Evolutionary conservation across 2,329 filamentous ascomycete genomes (phyloP).

Genomic region (Stemphylium vesicarium): DNA sequence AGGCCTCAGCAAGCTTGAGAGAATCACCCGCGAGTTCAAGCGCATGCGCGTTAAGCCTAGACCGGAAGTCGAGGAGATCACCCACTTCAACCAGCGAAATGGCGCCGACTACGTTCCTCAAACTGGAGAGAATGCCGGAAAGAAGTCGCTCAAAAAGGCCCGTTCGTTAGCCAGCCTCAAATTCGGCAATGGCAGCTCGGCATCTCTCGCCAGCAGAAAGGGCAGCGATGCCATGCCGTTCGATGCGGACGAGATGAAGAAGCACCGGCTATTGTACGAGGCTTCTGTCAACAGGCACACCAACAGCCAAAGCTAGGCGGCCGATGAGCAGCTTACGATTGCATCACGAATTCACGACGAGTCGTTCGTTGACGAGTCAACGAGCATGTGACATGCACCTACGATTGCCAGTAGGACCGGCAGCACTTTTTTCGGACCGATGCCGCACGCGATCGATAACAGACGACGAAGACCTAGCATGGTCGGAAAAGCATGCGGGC

Average conservation of each 20-base stretch:
- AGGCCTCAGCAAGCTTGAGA: conserved; percentile 61
- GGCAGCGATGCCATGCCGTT: conserved; percentile 44
- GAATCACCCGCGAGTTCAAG: conserved; percentile 64
- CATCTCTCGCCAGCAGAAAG: conserved; percentile 42
- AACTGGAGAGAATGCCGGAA: conserved; percentile 33
- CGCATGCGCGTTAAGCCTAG: conserved; percentile 62
- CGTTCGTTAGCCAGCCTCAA: conserved; percentile 43
- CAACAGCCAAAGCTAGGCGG: conserved; percentile 9
- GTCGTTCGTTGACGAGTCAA: conserved; percentile 22
- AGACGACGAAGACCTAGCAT: conserved; percentile 2
- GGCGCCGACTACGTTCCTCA: conserved; percentile 25
- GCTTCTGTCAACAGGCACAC: conserved; percentile 26
- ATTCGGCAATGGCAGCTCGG: conserved; percentile 39
- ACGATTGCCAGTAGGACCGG: conserved; percentile 1
- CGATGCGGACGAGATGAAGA: conserved; percentile 47
- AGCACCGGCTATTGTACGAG: conserved; percentile 45
- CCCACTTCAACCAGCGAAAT: conserved; percentile 37
- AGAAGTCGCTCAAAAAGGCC: conserved; percentile 46
- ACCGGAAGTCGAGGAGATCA: conserved; percentile 58
- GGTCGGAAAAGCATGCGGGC: neutral
- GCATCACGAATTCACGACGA: conserved; percentile 27
- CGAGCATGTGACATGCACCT: conserved; percentile 12
- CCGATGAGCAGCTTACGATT: conserved; percentile 2
- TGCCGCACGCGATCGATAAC: conserved; percentile 5
- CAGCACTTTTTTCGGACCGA: conserved; percentile 9